A percentile compares a stretch with the other conserved stretches of the same genome.
Conservation (phyloP, 306 rosid species). For the Heteromeles arbutifolia region DNA sequence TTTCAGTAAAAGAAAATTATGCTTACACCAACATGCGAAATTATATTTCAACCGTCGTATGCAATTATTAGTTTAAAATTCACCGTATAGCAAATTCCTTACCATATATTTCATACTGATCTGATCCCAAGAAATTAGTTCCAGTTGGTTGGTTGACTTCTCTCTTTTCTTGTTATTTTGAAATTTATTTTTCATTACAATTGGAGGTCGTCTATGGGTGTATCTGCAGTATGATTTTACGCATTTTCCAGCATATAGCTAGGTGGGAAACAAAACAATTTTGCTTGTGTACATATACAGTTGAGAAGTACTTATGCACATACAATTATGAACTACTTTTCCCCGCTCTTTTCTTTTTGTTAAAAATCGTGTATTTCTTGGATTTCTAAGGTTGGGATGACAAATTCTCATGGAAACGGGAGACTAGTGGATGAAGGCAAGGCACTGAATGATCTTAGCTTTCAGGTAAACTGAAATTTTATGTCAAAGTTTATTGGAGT, state of each 20-base stretch:
- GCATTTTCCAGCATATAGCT: neutral
- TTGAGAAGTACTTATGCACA: neutral
- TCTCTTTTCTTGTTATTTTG: neutral
- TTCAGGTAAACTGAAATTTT: conserved; percentile 28
- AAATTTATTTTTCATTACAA: neutral
- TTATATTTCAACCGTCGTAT: neutral
- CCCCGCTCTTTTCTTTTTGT: neutral
- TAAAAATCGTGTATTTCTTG: neutral
- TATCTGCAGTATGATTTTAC: neutral
- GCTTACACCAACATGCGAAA: neutral
- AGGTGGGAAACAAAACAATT: neutral
- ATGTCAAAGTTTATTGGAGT: neutral
- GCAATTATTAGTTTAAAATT: neutral
- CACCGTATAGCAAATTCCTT: neutral
- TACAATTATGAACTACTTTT: neutral
- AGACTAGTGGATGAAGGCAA: conserved; percentile 31
- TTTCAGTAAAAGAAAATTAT: neutral
- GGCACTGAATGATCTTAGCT: conserved; percentile 41
- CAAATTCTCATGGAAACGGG: conserved; percentile 37
- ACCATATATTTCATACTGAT: neutral
- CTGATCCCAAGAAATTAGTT: neutral
- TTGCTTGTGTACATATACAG: neutral
- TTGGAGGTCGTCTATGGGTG: neutral
- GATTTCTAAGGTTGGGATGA: conserved; percentile 32
- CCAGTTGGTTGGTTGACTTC: neutral